Evolutionary conservation across 306 rosid species (phyloP), one percentile per base, ranked within the genome.

Genomic region (Chamaecrista fasciculata): DNA sequence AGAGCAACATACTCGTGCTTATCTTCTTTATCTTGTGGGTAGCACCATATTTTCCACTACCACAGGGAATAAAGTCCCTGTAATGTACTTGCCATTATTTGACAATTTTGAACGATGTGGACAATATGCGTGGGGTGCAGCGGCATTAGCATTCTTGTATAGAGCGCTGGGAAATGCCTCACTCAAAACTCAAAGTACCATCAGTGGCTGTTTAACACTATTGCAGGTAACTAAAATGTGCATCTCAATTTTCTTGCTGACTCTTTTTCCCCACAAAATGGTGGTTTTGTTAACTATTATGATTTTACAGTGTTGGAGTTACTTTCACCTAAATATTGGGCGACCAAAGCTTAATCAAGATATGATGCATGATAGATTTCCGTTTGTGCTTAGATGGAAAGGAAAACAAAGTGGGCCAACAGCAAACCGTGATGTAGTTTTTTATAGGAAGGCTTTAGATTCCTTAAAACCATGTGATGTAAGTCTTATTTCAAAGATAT

Each of bases 131-230:
- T 95, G 97, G 97, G 99, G 99, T 9, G 87, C 97, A 44, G 99
- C 96, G 26, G 87, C 99, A 12, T 73, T 95, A 70, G 74, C 88
- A 66, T 95, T 95, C 74, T 80, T 95, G 85, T 95, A 95, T 73
- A 85, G 99, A 84, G 95, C 99, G 23, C 87, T 95, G 15, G 97
- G 99, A 14, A 95, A 95, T 84, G 99, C 99, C 63, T 95, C 97
- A 8, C 78, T 91, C 65, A 88, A 86, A 84, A 87, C 96, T 68
- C 99, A 95, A 80, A 95, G 99, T 79, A 95, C 99, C 64, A 91
- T 95, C 29, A 95, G 99, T 76, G 99, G 99, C 69, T 95, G 99
- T 76, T 80, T 95, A 81, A 95, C 99, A 29, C 89, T 95, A 26
- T 84, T 95, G 50, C 97, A 95, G 97, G 99, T 94, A 55, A 65